Percentiles rank a stretch among this genome's conserved stretches.
Evolutionary conservation across 345 rosid genomes (phyloP).

Genomic region (Murraya koenigii): DNA sequence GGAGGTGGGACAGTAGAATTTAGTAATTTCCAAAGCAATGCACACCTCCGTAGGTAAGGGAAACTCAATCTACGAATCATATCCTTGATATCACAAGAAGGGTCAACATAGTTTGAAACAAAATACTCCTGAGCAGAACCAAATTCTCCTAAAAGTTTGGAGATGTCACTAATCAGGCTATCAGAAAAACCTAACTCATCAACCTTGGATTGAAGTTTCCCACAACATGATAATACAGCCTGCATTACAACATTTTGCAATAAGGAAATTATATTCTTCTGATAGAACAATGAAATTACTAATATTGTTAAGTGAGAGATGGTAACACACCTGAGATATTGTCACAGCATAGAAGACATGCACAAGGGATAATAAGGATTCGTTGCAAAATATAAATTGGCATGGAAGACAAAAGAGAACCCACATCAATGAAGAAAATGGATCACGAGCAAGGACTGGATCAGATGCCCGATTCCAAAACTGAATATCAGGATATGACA

Average conservation of each 20-base stretch:
- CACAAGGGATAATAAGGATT: constrained; percentile 73
- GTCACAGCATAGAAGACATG: constrained; percentile 77
- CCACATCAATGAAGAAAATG: constrained; percentile 98
- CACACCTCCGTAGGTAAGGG: constrained; percentile 93
- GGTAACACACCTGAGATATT: constrained; percentile 64
- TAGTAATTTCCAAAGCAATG: constrained; percentile 78
- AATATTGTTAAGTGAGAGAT: constrained; percentile 11
- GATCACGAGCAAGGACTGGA: constrained; percentile 82
- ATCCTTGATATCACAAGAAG: constrained; percentile 44
- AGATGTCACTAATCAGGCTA: constrained; percentile 53
- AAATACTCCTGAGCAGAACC: constrained; percentile 48
- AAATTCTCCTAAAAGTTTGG: constrained; percentile 44
- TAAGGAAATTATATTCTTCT: constrained; percentile 21
- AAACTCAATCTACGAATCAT: constrained; percentile 60
- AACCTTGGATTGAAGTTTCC: constrained; percentile 31
- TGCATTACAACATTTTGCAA: constrained; percentile 39
- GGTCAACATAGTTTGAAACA: constrained; percentile 45
- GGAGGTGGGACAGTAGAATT: constrained; percentile 53
- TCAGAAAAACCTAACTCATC: constrained; percentile 33
- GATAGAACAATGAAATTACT: neutral
- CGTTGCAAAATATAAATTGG: constrained; percentile 75
- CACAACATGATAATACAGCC: constrained; percentile 58
- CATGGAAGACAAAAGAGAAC: constrained; percentile 85
- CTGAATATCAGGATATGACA: constrained; percentile 43
- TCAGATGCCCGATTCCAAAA: constrained; percentile 79